Percentiles rank a stretch among this genome's conserved stretches.
These are phyloP conservation scores for Ustilago cynodontis DNA, from an alignment of 1,284 basidiomycete genomes.

Conservation along the genomic window DNA sequence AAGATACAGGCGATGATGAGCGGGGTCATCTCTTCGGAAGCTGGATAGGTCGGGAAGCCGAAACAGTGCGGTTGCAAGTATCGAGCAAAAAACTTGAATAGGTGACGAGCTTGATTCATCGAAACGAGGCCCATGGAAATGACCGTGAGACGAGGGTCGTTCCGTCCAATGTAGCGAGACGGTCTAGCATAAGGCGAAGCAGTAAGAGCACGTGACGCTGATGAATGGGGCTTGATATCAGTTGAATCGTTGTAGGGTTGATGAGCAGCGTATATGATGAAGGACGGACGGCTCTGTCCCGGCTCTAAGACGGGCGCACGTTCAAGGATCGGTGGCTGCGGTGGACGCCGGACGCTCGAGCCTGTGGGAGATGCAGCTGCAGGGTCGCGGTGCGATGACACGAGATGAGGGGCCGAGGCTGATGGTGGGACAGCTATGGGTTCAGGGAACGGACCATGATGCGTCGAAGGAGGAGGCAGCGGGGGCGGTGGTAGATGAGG, in stretches of 20 bases:
- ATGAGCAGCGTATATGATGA: constrained; percentile 30
- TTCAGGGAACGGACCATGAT: background rate
- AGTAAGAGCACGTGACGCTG: background rate
- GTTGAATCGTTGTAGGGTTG: constrained; percentile 6
- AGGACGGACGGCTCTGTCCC: constrained; percentile 37
- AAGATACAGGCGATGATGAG: constrained; percentile 63
- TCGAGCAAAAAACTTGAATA: constrained; percentile 64
- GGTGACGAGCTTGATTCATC: constrained; percentile 57
- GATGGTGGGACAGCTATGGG: background rate
- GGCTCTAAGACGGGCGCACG: constrained; percentile 20
- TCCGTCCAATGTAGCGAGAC: constrained; percentile 47
- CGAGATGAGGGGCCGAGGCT: constrained; percentile 11
- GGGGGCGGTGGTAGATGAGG: constrained; percentile 18
- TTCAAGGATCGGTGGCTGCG: background rate
- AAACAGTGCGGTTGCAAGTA: constrained; percentile 61
- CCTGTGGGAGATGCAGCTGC: background rate
- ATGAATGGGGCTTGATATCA: background rate
- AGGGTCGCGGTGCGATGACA: background rate
- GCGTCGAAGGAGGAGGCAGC: constrained; percentile 11
- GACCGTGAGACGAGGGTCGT: constrained; percentile 60
- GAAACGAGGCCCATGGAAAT: constrained; percentile 57
- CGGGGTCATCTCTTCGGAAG: constrained; percentile 62
- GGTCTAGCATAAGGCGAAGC: constrained; percentile 50
- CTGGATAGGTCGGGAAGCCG: constrained; percentile 62
- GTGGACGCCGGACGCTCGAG: background rate